phyloP scores from a whole-genome alignment of 768 basidiomycete genomes.

The Dictyophora rubrovolvata region DNA sequence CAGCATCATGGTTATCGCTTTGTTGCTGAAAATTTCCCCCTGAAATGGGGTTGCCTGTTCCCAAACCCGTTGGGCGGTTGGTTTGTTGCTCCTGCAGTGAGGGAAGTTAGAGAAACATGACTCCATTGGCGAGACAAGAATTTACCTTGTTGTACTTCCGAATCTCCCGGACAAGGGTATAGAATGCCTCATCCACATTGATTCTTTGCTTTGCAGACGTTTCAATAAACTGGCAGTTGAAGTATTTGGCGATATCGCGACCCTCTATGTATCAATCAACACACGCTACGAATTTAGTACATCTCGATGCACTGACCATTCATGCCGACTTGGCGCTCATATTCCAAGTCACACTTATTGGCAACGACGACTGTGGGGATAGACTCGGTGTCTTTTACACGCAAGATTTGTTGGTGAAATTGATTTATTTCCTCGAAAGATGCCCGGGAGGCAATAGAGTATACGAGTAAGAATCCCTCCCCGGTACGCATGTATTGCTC shows the following conservation, averaged over 20 bases:
- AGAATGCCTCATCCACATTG: constrained; percentile 95
- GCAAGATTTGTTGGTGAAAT: constrained; percentile 92
- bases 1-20: constrained; percentile 26
- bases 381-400: constrained; percentile 92
- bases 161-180: constrained; percentile 86
- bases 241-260: constrained; percentile 89
- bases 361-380: constrained; percentile 95
- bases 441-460: constrained; percentile 95
- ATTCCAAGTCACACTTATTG: constrained; percentile 96
- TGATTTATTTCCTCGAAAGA: constrained; percentile 96
- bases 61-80: constrained; percentile 45
- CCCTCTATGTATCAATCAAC: constrained; percentile 68
- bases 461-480: constrained; percentile 95
- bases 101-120: neutral
- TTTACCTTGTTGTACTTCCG: constrained; percentile 85
- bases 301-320: constrained; percentile 78
- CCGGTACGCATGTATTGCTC: constrained; percentile 99
- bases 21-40: constrained; percentile 40
- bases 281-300: too few species aligned
- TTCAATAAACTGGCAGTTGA: constrained; percentile 90
- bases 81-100: constrained; percentile 60
- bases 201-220: constrained; percentile 94
- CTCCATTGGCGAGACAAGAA: constrained; percentile 1
- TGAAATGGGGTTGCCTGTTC: constrained; percentile 32
- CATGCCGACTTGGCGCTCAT: constrained; percentile 92